These are phyloP conservation scores for Mikania micrantha DNA, from an alignment of 129 eudicot genomes.

Conservation along the genomic window DNA sequence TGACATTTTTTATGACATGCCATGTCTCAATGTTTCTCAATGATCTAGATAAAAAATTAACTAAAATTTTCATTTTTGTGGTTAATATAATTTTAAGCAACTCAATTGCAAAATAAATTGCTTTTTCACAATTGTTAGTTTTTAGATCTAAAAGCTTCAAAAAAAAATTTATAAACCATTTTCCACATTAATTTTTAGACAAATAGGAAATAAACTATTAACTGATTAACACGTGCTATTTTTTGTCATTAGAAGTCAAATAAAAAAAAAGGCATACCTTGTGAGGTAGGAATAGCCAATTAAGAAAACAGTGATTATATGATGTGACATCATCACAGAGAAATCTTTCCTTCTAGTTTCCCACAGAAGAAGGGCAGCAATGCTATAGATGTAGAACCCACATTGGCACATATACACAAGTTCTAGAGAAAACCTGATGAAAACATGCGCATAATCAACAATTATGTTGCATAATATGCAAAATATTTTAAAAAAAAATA, in stretches of 20 bases:
- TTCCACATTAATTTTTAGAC: neutral
- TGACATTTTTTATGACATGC: neutral
- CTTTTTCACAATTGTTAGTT: too few species aligned
- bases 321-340: constrained; percentile 95
- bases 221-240: neutral
- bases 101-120: too few species aligned
- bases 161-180: too few species aligned
- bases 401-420: constrained; percentile 87
- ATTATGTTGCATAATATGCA: neutral
- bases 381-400: constrained; percentile 84
- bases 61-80: neutral
- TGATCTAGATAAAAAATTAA: too few species aligned
- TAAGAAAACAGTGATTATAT: constrained; percentile 68
- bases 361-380: constrained; percentile 84
- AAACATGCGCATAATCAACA: neutral
- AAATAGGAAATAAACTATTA: neutral
- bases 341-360: constrained; percentile 94
- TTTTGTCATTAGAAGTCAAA: neutral
- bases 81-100: too few species aligned
- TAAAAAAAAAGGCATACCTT: constrained; percentile 39
- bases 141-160: neutral
- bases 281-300: constrained; percentile 66
- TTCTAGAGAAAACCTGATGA: constrained; percentile 55
- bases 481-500: neutral
- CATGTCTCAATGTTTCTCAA: neutral